Evolutionary conservation across 169 alveolate genomes (phyloP).

Genomic region (Plasmodium yoelii): DNA sequence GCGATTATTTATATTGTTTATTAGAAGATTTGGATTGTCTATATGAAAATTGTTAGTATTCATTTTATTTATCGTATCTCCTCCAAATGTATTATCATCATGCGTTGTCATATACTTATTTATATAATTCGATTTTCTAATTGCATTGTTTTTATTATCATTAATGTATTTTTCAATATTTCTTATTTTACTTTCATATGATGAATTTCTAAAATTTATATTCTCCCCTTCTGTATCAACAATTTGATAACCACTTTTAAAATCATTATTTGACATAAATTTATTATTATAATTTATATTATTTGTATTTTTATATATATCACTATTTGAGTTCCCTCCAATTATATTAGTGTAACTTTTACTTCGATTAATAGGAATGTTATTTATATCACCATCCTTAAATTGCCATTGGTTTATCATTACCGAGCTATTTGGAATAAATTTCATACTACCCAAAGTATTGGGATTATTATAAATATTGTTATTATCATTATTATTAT

Average conservation of each 20-base stretch:
- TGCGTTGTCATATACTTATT: no score
- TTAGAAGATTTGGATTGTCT: no score
- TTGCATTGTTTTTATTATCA: constrained; percentile 3
- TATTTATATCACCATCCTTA: background rate
- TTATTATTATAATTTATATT: background rate
- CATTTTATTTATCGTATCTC: no score
- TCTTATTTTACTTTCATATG: background rate
- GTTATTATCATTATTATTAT: background rate
- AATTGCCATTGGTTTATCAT: background rate
- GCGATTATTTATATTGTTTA: no score
- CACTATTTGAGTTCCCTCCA: background rate
- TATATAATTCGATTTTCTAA: background rate
- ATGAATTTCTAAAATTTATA: background rate
- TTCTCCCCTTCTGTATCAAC: background rate
- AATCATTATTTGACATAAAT: background rate
- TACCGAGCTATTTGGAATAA: background rate
- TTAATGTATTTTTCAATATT: background rate
- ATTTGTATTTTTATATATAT: no score
- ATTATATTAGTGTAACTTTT: background rate
- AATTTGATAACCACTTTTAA: background rate
- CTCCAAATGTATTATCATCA: no score
- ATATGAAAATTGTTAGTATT: no score
- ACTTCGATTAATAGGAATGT: background rate
- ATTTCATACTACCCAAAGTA: background rate
- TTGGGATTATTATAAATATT: background rate